Evolutionary conservation across 192 early-diverging fungal species (phyloP), one percentile per base, ranked within the genome.

Genomic region (Coemansia sp.): DNA sequence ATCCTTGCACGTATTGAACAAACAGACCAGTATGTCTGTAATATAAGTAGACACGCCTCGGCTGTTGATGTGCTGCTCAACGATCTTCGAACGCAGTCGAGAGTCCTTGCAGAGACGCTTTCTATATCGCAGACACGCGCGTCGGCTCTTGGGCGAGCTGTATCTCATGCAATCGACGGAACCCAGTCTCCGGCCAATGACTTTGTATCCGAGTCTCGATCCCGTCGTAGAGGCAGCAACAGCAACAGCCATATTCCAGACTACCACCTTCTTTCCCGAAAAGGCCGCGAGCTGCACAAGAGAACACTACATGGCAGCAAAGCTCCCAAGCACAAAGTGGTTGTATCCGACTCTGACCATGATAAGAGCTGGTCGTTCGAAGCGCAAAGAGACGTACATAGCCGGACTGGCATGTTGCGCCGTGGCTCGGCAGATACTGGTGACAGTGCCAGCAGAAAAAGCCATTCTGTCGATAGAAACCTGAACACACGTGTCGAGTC

Each of bases 1-100:
- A 41, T 58, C n/a, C 44, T 62, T 3, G 54, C 38, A 50, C 67
- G 67, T 18, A 60, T 69, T 13, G 67, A 62, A 29, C 58, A 58
- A 38, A 50, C 67, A 4, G 55, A 55, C 34, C 39, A 46, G 1
- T 55, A 66, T 46, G 49, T 64, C 6, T 29, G 50, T n/a, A 53
- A 43, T 19, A 42, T 58, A 38, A 45, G 53, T 10, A 47, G 46
- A 24, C 58, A 62, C 40, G 59, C 59, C 11, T 58, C 50, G 17
- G 50, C 40, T 4, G 50, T 58, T 30, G 36, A 55, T 27, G 27
- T 29, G 13, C 29, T 69, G 18, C 27, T 69, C 18, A 46, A 50
- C 33, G 55, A 62, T 51, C 53, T 68, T 26, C 53, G 65, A 20
- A 34, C 53, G 14, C 58, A 68, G 26, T 68, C 65, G 13, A 41